phyloP scores from a whole-genome alignment of 306 rosid species.

The Sicyos baderoa region DNA sequence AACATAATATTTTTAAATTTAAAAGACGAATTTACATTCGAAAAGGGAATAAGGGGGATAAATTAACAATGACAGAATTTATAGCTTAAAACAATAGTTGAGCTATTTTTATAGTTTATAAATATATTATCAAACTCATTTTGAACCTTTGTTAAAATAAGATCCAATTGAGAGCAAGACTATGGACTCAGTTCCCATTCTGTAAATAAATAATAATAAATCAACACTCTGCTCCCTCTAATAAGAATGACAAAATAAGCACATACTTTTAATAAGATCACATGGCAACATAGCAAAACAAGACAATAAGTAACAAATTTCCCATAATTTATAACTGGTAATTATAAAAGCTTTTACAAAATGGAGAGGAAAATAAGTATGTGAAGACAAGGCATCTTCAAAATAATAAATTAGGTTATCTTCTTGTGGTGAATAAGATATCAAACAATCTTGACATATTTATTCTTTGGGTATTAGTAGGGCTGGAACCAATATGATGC shows the following conservation, averaged over 20 bases:
- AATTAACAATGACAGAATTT: too few relatives aligned
- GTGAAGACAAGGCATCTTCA: background rate
- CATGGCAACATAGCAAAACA: background rate
- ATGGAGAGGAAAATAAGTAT: background rate
- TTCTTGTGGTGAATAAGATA: background rate
- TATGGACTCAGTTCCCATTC: too few relatives aligned
- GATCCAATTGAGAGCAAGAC: too few relatives aligned
- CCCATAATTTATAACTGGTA: conserved; percentile 3
- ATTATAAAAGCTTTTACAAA: background rate
- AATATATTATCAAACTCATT: too few relatives aligned
- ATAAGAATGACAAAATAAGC: background rate
- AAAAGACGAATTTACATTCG: too few relatives aligned
- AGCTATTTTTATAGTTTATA: too few relatives aligned
- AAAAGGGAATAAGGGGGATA: too few relatives aligned
- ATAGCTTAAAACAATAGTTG: too few relatives aligned
- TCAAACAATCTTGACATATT: background rate
- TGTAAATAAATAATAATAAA: too few relatives aligned
- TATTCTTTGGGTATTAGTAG: background rate
- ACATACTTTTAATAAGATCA: background rate
- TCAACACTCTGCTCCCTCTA: background rate
- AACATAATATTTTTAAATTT: too few relatives aligned
- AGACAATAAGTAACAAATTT: background rate
- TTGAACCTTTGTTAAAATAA: too few relatives aligned
- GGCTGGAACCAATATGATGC: background rate
- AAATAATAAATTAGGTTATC: background rate